Percentiles rank a stretch among this genome's conserved stretches.
Conservation (phyloP, 768 basidiomycete species). For the Agrocybe praecox region DNA sequence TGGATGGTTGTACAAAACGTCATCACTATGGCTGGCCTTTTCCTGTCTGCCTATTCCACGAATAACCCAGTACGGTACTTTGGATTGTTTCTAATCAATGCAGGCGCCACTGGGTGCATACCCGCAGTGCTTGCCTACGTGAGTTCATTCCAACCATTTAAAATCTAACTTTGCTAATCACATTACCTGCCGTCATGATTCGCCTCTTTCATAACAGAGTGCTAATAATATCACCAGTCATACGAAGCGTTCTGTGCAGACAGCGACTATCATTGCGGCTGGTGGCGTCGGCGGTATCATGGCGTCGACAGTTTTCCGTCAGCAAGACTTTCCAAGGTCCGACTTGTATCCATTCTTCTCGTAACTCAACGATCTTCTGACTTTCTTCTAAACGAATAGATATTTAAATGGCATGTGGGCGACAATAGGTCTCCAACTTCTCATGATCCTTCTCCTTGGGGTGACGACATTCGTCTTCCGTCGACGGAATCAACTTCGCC, state of each 20-base stretch:
- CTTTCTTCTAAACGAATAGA: constrained; percentile 6
- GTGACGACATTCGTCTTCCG: constrained; percentile 29
- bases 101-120: constrained; percentile 34
- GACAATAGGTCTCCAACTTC: constrained; percentile 35
- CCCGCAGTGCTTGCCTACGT: constrained; percentile 40
- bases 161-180: too few relatives aligned
- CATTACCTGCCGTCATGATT: not conserved
- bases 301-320: constrained; percentile 37
- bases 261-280: constrained; percentile 34
- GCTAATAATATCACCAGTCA: constrained; percentile 39
- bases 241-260: constrained; percentile 39
- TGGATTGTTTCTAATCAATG: constrained; percentile 35
- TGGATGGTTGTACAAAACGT: constrained; percentile 33
- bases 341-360: not conserved
- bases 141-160: constrained; percentile 8
- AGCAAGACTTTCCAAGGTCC: constrained; percentile 35
- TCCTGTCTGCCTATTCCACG: constrained; percentile 29
- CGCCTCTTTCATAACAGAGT: constrained; percentile 18
- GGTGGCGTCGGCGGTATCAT: constrained; percentile 43
- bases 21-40: constrained; percentile 31
- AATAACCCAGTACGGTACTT: constrained; percentile 31
- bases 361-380: not conserved
- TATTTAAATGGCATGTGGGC: constrained; percentile 38
- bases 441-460: constrained; percentile 29
- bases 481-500: constrained; percentile 30